These are phyloP conservation scores for Cornus controversa DNA, from an alignment of 148 eudicot species.

Conservation along the genomic window DNA sequence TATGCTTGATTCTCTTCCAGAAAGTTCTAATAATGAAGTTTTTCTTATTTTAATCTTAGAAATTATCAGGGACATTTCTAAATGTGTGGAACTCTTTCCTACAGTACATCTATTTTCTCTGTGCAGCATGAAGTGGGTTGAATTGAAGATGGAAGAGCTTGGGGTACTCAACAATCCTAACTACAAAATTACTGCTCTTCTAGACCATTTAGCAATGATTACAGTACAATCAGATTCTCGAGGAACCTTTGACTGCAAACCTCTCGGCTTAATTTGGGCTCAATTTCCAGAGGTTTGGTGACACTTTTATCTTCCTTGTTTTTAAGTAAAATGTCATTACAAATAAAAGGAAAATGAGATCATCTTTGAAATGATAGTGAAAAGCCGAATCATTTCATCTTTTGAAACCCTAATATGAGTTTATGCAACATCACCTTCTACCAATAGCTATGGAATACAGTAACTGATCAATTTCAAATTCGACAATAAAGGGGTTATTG, in stretches of 20 bases:
- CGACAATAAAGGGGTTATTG: neutral
- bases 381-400: too few species aligned
- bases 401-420: too few species aligned
- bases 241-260: constrained; percentile 89
- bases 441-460: neutral
- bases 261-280: constrained; percentile 92
- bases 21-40: neutral
- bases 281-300: constrained; percentile 75
- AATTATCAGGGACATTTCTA: neutral
- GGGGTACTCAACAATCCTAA: constrained; percentile 84
- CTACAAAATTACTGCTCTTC: constrained; percentile 93
- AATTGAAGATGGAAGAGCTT: constrained; percentile 90
- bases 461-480: neutral
- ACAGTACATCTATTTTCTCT: neutral
- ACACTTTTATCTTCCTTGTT: constrained; percentile 2
- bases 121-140: constrained; percentile 99
- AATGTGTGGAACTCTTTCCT: neutral
- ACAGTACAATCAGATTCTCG: constrained; percentile 87
- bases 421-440: neutral
- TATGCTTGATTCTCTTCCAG: neutral
- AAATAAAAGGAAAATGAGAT: too few species aligned
- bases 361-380: too few species aligned
- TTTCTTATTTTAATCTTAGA: neutral
- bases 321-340: too few species aligned
- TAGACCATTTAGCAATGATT: constrained; percentile 96